Percentiles rank a stretch among this genome's conserved stretches.
phyloP scores from a whole-genome alignment of 306 rosid genomes.

The Rubus parviflorus region DNA sequence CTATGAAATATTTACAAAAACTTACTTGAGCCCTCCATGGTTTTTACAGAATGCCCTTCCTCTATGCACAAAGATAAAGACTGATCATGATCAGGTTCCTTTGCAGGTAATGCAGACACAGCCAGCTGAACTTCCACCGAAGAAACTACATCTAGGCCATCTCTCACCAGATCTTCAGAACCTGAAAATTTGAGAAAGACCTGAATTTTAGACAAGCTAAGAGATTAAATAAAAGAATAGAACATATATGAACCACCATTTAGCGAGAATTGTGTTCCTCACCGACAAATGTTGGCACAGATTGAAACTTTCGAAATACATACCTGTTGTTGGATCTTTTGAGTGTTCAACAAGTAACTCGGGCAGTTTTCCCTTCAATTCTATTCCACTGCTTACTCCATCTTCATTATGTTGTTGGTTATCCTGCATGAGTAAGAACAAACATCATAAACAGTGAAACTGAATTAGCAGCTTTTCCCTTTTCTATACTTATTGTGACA shows the following conservation, averaged over 20 bases:
- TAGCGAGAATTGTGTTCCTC: neutral
- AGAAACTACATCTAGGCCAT: neutral
- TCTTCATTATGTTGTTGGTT: neutral
- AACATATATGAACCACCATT: neutral
- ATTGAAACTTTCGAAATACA: neutral
- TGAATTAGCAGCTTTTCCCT: neutral
- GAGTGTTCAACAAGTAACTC: neutral
- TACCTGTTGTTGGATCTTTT: slow-evolving; percentile 10
- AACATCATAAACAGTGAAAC: neutral
- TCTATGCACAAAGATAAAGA: neutral
- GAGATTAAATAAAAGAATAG: neutral
- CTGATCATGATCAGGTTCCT: neutral
- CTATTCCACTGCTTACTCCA: neutral
- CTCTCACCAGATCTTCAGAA: neutral
- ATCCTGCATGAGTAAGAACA: slow-evolving; percentile 9
- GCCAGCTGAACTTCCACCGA: neutral
- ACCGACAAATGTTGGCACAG: neutral
- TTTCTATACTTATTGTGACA: neutral
- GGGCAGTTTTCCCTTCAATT: neutral
- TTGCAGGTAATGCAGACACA: neutral
- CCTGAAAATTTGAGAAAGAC: slow-evolving; percentile 4
- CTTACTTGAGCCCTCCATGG: neutral
- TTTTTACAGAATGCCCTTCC: neutral
- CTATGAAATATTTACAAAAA: neutral
- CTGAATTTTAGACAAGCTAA: neutral